These are phyloP conservation scores for Euphorbia celastroides DNA, from an alignment of 441 rosid species.

Conservation along the genomic window DNA sequence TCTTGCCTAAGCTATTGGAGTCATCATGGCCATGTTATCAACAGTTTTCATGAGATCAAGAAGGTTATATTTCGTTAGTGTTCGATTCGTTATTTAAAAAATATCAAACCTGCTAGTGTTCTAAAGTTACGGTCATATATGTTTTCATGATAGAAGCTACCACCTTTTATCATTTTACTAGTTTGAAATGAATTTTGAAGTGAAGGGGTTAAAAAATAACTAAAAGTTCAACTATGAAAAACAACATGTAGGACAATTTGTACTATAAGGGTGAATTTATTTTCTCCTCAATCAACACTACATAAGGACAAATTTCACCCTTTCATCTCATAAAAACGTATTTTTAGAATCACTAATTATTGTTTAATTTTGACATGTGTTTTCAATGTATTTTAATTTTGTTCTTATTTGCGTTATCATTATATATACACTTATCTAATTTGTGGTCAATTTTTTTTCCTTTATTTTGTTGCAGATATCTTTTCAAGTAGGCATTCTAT, in stretches of 20 bases:
- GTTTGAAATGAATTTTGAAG: no score
- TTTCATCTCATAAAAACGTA: no score
- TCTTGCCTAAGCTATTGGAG: constrained; percentile 59
- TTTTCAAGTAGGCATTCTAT: constrained; percentile 72
- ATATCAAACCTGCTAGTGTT: no score
- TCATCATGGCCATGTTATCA: constrained; percentile 25
- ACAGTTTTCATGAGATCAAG: constrained; percentile 74
- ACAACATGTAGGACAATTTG: no score
- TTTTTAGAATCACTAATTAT: neutral
- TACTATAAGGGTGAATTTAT: no score
- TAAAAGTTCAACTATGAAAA: no score
- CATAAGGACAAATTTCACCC: no score
- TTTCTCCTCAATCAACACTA: no score
- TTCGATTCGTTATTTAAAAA: neutral
- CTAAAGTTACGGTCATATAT: no score
- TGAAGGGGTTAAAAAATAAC: no score
- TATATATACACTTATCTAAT: neutral
- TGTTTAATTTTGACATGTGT: neutral
- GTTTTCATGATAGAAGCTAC: no score
- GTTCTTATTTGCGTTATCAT: neutral
- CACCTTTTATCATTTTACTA: no score
- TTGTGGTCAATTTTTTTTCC: constrained; percentile 10
- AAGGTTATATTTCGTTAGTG: constrained; percentile 40
- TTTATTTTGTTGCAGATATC: constrained; percentile 42
- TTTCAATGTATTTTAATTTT: neutral